These are phyloP conservation scores for Neurospora sp. DNA, from an alignment of 495 filamentous ascomycete genomes.

Conservation along the genomic window DNA sequence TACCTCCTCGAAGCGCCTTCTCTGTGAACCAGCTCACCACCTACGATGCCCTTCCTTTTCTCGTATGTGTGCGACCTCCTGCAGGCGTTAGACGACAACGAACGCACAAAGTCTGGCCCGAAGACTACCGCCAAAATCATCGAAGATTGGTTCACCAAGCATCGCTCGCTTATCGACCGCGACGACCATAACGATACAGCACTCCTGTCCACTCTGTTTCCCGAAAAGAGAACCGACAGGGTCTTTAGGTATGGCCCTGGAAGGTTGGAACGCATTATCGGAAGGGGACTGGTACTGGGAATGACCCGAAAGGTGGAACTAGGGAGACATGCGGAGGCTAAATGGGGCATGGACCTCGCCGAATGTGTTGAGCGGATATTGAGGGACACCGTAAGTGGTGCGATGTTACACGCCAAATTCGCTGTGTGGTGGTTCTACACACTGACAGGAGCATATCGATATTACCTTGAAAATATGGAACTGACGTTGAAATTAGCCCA, in stretches of 20 bases:
- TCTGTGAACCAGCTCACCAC: background rate
- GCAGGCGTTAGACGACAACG: constrained; percentile 35
- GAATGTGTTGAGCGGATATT: constrained; percentile 59
- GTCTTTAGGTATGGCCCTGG: constrained; percentile 57
- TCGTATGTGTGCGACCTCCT: constrained; percentile 50
- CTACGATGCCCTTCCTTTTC: constrained; percentile 53
- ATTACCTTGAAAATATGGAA: background rate
- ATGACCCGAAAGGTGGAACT: constrained; percentile 48
- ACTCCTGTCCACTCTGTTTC: constrained; percentile 62
- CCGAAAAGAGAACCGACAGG: constrained; percentile 62
- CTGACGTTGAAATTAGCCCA: constrained; percentile 24
- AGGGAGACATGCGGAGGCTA: constrained; percentile 46
- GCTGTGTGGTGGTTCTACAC: background rate
- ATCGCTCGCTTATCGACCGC: constrained; percentile 42
- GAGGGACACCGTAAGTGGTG: constrained; percentile 45
- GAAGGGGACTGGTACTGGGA: constrained; percentile 52
- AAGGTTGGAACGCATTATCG: constrained; percentile 51
- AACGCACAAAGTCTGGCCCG: background rate
- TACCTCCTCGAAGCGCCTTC: background rate
- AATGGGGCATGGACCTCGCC: constrained; percentile 52
- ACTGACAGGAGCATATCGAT: background rate
- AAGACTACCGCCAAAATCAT: constrained; percentile 20
- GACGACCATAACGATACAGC: constrained; percentile 43
- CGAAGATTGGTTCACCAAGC: constrained; percentile 49
- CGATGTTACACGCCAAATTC: background rate